Evolutionary conservation across 2,329 filamentous ascomycete genomes (phyloP), one percentile per base, ranked within the genome.

Genomic region (Capronia americana): DNA sequence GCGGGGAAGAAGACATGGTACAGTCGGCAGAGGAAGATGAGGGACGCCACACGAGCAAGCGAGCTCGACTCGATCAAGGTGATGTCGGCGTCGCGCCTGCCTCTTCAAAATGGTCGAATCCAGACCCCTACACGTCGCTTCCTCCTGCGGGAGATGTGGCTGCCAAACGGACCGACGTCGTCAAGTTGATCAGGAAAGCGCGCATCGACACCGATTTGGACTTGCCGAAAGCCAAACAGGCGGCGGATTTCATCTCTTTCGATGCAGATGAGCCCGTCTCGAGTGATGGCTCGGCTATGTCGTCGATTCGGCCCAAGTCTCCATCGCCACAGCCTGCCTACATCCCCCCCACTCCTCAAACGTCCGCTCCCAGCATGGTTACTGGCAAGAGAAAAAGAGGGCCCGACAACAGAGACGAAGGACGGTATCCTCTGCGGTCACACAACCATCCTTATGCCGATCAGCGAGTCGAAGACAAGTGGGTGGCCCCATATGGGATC

Each of bases 101-200:
- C 61, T 78, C 76, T 4, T 92, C 93, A 2, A 93, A 91, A 77
- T 98, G 94, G 94, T 97, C 93, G 4, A 98, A 98, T 73, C 93
- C 94, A 3, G 94, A 98, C 76, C 93, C 93, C 0, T 97, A 98
- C 78, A 96, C 92, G 5, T 91, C 88, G 1, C 82, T 97, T 10
- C 94, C 94, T 8, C 93, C 92, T 6, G 87, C 89, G 0, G 90
- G 93, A 70, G 90, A 93, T 62, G 83, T 82, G 4, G 84, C 86
- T 46, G 85, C 86, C 23, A 96, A 95, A 79, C 92, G 90, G 78
- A 89, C 88, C 71, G 93, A 97, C 71, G 90, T 97, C 46, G 92
- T 98, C 41, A 92, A 96, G 74, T 79, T 97, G 67, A 97, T 98
- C 72, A 89, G 93, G 72, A 97, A 97, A 75, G 92, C 93, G 1